Percentiles rank a stretch among this genome's conserved stretches.
These are phyloP conservation scores for Oryza meyeriana DNA, from an alignment of 176 grass and related monocot species.

Conservation along the genomic window DNA sequence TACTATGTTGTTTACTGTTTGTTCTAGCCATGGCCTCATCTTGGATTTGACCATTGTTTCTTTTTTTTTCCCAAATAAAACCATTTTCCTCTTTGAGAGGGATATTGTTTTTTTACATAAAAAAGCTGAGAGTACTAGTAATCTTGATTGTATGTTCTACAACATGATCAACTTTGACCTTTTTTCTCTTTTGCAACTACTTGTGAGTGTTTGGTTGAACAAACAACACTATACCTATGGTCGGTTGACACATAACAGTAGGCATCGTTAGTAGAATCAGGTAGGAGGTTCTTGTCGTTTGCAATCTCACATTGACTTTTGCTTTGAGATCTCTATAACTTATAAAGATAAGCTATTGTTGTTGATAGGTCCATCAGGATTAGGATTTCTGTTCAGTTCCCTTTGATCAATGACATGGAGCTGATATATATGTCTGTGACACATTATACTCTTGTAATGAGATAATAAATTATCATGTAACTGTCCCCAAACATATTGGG, in stretches of 20 bases:
- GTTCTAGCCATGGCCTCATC: too few relatives aligned
- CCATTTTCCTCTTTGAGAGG: background rate
- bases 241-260: background rate
- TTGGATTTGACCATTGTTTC: too few relatives aligned
- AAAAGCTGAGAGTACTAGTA: background rate
- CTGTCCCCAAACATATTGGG: background rate
- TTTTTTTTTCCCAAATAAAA: background rate
- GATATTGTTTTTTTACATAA: background rate
- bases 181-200: background rate
- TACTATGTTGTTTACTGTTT: too few relatives aligned
- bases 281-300: background rate
- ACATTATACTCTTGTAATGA: too few relatives aligned
- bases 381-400: background rate
- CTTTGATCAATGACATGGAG: background rate
- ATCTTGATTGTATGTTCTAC: background rate
- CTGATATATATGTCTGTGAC: background rate
- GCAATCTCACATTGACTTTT: background rate
- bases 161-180: background rate
- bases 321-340: background rate
- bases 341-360: background rate
- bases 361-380: too few relatives aligned
- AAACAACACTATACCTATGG: background rate
- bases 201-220: background rate
- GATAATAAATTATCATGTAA: background rate
- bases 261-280: background rate